phyloP scores from a whole-genome alignment of 805 yeast species.

The Grigorovia humatica region DNA sequence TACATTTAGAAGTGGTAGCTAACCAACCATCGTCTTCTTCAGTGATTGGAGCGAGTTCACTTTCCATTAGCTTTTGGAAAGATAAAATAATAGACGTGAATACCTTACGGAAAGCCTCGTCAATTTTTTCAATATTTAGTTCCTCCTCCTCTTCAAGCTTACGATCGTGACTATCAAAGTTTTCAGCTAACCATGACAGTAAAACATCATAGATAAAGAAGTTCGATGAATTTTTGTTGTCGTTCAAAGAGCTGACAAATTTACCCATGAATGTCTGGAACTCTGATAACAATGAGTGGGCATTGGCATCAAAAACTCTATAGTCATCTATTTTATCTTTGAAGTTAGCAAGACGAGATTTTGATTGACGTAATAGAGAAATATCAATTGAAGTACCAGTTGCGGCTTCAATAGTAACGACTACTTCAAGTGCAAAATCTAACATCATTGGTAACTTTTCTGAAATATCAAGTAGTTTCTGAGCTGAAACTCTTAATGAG shows the following conservation, averaged over 20 bases:
- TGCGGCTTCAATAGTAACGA: slow-evolving; percentile 7
- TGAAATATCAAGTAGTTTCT: slow-evolving; percentile 9
- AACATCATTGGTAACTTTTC: slow-evolving; percentile 30
- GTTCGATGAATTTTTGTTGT: slow-evolving; percentile 31
- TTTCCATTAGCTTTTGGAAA: slow-evolving; percentile 48
- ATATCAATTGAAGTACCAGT: slow-evolving; percentile 5
- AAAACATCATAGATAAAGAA: slow-evolving; percentile 42
- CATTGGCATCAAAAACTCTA: slow-evolving; percentile 11
- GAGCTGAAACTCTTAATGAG: slow-evolving; percentile 6
- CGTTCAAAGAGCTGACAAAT: slow-evolving; percentile 22
- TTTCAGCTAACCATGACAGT: slow-evolving; percentile 35
- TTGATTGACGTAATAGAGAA: slow-evolving; percentile 12
- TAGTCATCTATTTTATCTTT: slow-evolving; percentile 5
- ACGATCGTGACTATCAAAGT: background rate
- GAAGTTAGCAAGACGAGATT: slow-evolving; percentile 9
- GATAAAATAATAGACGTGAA: slow-evolving; percentile 53
- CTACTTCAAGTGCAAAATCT: slow-evolving; percentile 22
- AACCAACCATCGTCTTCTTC: slow-evolving; percentile 67
- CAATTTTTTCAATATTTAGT: slow-evolving; percentile 31
- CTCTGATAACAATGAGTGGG: slow-evolving; percentile 9
- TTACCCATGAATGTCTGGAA: slow-evolving; percentile 21
- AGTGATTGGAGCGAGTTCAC: slow-evolving; percentile 26
- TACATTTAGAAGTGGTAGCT: slow-evolving; percentile 35
- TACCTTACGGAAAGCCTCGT: slow-evolving; percentile 38
- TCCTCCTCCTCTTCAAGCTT: slow-evolving; percentile 1